phyloP scores from a whole-genome alignment of 1,284 basidiomycete genomes.

The Rhodotorula glutinis region DNA sequence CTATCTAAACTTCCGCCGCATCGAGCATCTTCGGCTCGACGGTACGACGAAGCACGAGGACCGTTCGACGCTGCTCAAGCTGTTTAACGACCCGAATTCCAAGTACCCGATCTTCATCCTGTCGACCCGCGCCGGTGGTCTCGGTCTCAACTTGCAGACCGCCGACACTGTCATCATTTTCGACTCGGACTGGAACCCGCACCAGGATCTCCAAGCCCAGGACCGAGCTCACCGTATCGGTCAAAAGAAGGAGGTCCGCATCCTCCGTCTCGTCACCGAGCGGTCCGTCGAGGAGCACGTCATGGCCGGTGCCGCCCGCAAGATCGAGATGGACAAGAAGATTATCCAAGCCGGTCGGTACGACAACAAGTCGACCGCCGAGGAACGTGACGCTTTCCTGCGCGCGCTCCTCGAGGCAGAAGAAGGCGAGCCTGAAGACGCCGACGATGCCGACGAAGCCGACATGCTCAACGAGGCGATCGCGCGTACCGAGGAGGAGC shows the following conservation, averaged over 20 bases:
- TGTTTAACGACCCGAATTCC: constrained; percentile 88
- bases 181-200: constrained; percentile 72
- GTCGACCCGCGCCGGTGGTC: constrained; percentile 93
- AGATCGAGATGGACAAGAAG: constrained; percentile 99
- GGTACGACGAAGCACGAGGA: constrained; percentile 98
- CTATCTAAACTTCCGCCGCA: constrained; percentile 85
- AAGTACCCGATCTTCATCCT: constrained; percentile 92
- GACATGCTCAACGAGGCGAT: constrained; percentile 88
- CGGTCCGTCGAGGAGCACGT: constrained; percentile 93
- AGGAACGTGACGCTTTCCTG: constrained; percentile 93
- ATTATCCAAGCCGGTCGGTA: constrained; percentile 94
- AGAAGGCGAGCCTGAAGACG: constrained; percentile 71
- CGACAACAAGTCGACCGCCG: constrained; percentile 97
- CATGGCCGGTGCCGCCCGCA: constrained; percentile 79
- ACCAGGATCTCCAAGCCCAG: constrained; percentile 80
- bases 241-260: constrained; percentile 96
- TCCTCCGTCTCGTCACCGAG: constrained; percentile 94
- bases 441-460: constrained; percentile 92
- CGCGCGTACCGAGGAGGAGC: constrained; percentile 78
- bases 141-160: constrained; percentile 95
- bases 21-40: constrained; percentile 90
- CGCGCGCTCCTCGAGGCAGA: constrained; percentile 66
- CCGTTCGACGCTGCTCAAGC: constrained; percentile 80
- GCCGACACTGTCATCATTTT: constrained; percentile 99
- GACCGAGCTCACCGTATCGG: constrained; percentile 74